Conservation (phyloP, 345 rosid species). For the Alliaria petiolata region DNA sequence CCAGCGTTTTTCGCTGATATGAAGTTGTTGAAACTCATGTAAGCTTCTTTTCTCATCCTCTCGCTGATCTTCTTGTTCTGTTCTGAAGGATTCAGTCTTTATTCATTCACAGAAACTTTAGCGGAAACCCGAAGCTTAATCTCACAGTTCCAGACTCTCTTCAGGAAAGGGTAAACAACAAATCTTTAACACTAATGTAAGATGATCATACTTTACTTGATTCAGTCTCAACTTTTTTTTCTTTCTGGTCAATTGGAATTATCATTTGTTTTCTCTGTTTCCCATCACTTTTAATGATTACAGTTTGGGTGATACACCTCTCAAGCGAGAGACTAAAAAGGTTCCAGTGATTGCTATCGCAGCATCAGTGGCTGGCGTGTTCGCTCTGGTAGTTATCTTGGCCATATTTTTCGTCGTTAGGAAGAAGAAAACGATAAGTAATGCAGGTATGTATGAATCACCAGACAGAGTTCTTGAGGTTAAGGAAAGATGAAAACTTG, state of each 20-base stretch:
- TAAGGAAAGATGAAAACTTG: background rate
- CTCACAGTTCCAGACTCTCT: constrained; percentile 8
- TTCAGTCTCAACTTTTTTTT: background rate
- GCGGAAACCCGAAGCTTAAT: constrained; percentile 19
- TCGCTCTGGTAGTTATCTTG: constrained; percentile 3
- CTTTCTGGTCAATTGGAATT: background rate
- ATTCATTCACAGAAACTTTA: constrained; percentile 31
- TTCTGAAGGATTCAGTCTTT: background rate
- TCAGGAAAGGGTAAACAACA: background rate
- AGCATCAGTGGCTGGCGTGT: constrained; percentile 2
- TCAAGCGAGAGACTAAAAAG: background rate
- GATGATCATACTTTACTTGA: background rate
- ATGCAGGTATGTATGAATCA: background rate
- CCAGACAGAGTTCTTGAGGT: background rate
- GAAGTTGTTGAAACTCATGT: constrained; percentile 42
- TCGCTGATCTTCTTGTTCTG: background rate
- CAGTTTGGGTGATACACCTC: background rate
- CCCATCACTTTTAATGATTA: background rate
- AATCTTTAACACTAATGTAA: constrained; percentile 25
- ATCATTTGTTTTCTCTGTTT: too few species aligned
- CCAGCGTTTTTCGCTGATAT: constrained; percentile 45
- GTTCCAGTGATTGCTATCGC: constrained; percentile 2
- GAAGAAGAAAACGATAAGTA: background rate
- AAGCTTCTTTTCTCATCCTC: constrained; percentile 22
- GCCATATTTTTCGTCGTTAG: constrained; percentile 12